These are phyloP conservation scores for Cetraspora pellucida DNA, from an alignment of 192 early-diverging fungal genomes.

Conservation along the genomic window DNA sequence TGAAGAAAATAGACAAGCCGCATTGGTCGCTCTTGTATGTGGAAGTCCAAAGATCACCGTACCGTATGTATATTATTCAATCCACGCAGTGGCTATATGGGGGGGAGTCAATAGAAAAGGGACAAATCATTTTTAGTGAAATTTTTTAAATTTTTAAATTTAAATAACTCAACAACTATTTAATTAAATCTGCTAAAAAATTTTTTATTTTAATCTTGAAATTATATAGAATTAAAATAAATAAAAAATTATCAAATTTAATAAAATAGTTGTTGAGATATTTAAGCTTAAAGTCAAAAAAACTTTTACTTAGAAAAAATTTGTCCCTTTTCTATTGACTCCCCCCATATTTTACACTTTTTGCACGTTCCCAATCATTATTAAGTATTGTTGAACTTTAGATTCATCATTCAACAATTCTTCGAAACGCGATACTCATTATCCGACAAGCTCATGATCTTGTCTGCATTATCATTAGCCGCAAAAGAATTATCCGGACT, in stretches of 20 bases:
- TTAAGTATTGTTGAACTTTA: not conserved
- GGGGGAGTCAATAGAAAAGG: no score
- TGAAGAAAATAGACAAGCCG: slow-evolving; percentile 28
- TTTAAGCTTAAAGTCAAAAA: no score
- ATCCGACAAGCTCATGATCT: slow-evolving; percentile 1
- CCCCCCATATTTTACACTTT: not conserved
- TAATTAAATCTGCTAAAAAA: no score
- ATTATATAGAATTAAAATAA: no score
- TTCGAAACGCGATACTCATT: slow-evolving; percentile 25
- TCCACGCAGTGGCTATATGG: not conserved
- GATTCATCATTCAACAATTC: slow-evolving; percentile 28
- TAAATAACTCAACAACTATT: no score
- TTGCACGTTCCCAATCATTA: not conserved
- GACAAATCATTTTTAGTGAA: no score
- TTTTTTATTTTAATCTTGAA: no score
- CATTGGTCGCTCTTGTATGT: slow-evolving; percentile 17
- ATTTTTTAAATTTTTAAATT: no score
- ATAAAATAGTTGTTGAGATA: no score
- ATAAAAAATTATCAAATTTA: no score
- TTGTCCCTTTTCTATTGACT: no score
- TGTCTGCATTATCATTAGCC: slow-evolving; percentile 10
- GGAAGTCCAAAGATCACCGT: slow-evolving; percentile 29
- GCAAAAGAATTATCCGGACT: slow-evolving; percentile 24
- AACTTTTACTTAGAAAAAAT: no score
- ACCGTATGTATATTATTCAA: slow-evolving; percentile 14